Percentiles rank a stretch among this genome's conserved stretches.
phyloP scores from a whole-genome alignment of 768 basidiomycete species.

The Sutorius australiensis region DNA sequence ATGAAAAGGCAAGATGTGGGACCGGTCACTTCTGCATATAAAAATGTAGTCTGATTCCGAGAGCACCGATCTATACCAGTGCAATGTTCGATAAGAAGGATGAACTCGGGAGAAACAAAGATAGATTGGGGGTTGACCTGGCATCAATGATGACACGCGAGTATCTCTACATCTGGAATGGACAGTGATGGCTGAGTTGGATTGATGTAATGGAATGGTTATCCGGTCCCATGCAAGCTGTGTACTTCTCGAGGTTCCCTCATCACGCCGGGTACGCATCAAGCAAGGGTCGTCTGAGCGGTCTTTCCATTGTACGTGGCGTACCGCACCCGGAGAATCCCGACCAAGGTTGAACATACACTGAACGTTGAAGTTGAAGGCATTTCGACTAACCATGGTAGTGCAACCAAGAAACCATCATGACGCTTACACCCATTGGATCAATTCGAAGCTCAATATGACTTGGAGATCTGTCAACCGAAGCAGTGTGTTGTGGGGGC shows the following conservation, averaged over 20 bases:
- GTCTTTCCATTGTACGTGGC: too few relatives aligned
- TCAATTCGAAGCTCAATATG: too few relatives aligned
- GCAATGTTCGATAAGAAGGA: constrained; percentile 1
- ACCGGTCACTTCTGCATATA: constrained; percentile 10
- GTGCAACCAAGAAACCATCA: too few relatives aligned
- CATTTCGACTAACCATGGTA: too few relatives aligned
- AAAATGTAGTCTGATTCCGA: background rate
- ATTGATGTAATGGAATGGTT: background rate
- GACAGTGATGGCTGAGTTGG: background rate
- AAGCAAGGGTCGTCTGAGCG: background rate
- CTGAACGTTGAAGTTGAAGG: too few relatives aligned
- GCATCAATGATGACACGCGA: background rate
- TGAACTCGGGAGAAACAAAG: background rate
- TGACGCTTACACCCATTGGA: too few relatives aligned
- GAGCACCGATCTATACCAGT: constrained; percentile 6
- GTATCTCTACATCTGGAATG: background rate
- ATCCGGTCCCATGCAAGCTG: constrained; percentile 1
- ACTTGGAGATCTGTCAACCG: too few relatives aligned
- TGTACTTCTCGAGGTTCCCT: constrained; percentile 1
- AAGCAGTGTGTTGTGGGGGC: constrained; percentile 1
- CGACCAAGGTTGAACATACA: too few relatives aligned
- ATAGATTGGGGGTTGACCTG: background rate
- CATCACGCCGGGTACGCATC: background rate
- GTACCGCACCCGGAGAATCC: too few relatives aligned
- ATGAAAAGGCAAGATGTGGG: constrained; percentile 3